Evolutionary conservation across 2,329 filamentous ascomycete genomes (phyloP), one percentile per base, ranked within the genome.

Genomic region (Nectriaceae sp.): DNA sequence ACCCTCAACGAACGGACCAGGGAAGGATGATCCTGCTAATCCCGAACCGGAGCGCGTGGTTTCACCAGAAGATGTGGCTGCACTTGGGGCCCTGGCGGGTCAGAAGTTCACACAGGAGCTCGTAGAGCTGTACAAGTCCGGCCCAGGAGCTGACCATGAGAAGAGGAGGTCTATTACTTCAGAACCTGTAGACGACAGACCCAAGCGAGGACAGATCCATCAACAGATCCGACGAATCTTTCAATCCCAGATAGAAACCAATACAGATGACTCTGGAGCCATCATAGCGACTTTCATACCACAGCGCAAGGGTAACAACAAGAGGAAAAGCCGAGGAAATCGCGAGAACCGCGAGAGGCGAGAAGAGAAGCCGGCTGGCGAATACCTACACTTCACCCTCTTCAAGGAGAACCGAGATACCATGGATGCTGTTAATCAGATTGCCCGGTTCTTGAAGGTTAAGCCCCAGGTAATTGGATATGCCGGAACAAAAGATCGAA

Each of bases 371-470:
- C 67, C 67, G 49, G 52, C 68, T 78, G 90, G 88, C 16, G 87
- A 91, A 41, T 94, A 90, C 67, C 74, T 96, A 13, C 91, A 96
- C 68, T 96, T 96, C 67, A 93, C 89, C 1, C 77, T 97, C 43
- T 95, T 93, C 80, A 97, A 97, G 72, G 92, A 96, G 72, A 97
- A 97, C 72, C 92, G 93, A 65, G 92, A 97, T 65, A 97, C 92
- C 1, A 95, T 96, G 89, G 92, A 97, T 60, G 87, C 90, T 0
- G 78, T 95, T 44, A 86, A 83, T 44, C 89, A 88, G 62, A 79
- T 97, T 35, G 83, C 86, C 1, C 87, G 87, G 37, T 80, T 87
- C 55, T 72, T 96, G 54, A 88, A 87, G 64, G 75, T 89, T 55
- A 91, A 89, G 65, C 77, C 81, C 21, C 88, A 92, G 59, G 79